A percentile compares a stretch with the other conserved stretches of the same genome.
Conservation (phyloP, 768 basidiomycete species). For the Gloeostereum incarnatum region DNA sequence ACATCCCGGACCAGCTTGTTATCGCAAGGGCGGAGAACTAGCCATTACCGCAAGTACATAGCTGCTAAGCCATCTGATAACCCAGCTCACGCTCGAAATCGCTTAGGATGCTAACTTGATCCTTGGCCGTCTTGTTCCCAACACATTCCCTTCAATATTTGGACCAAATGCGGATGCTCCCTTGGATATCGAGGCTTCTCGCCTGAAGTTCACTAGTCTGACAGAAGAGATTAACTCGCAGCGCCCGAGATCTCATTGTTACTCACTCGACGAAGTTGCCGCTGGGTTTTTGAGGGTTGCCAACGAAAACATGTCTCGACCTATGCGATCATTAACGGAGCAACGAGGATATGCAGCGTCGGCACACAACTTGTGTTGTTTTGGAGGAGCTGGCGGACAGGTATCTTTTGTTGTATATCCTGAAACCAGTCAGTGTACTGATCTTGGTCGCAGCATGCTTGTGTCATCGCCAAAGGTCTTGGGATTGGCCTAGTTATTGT, state of each 20-base stretch:
- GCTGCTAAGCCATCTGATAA: neutral
- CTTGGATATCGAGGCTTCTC: slow-evolving; percentile 22
- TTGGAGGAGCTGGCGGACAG: neutral
- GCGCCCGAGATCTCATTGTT: slow-evolving; percentile 38
- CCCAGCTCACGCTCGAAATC: neutral
- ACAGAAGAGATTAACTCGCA: neutral
- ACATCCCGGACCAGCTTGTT: slow-evolving; percentile 9
- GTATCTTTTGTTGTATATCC: slow-evolving; percentile 17
- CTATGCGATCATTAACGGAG: slow-evolving; percentile 59
- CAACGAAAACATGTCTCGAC: slow-evolving; percentile 66
- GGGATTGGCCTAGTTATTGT: slow-evolving; percentile 58
- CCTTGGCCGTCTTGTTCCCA: slow-evolving; percentile 1
- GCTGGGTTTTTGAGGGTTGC: slow-evolving; percentile 60
- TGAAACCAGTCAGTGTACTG: slow-evolving; percentile 57
- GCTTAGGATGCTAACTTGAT: slow-evolving; percentile 6
- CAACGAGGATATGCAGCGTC: slow-evolving; percentile 48
- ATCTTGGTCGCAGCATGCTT: slow-evolving; percentile 58
- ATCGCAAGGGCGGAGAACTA: slow-evolving; percentile 39
- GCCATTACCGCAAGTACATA: slow-evolving; percentile 51
- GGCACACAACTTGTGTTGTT: slow-evolving; percentile 39
- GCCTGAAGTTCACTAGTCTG: neutral
- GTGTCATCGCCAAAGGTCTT: slow-evolving; percentile 52
- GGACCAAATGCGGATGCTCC: slow-evolving; percentile 29
- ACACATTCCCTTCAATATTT: slow-evolving; percentile 33
- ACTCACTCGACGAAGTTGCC: slow-evolving; percentile 30